phyloP scores from a whole-genome alignment of 805 yeast genomes.

The Vanderwaltozyma polyspora region DNA sequence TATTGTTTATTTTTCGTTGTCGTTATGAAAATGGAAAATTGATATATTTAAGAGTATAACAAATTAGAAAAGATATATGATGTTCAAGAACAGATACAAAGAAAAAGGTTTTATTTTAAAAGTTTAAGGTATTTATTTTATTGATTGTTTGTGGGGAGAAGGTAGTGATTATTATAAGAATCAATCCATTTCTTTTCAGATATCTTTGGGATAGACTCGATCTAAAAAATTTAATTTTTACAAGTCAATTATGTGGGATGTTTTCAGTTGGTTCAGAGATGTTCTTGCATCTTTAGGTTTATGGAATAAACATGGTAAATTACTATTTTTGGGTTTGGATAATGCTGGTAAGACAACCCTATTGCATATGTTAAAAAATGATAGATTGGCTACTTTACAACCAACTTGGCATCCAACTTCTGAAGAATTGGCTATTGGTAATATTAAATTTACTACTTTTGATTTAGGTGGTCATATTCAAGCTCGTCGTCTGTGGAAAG shows the following conservation, averaged over 20 bases:
- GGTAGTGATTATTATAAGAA: no score
- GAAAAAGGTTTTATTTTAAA: no score
- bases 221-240: no score
- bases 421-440: constrained; percentile 94
- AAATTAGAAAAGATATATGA: no score
- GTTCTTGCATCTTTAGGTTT: constrained; percentile 68
- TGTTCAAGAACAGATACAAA: no score
- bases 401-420: constrained; percentile 99
- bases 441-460: constrained; percentile 92
- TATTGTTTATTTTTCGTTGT: no score
- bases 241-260: constrained; percentile 19
- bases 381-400: constrained; percentile 92
- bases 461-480: constrained; percentile 98
- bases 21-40: no score
- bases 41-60: no score
- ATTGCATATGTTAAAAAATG: constrained; percentile 80
- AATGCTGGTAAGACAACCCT: constrained; percentile 96
- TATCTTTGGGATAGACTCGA: no score
- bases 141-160: no score
- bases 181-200: no score
- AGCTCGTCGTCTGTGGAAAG: constrained; percentile 99
- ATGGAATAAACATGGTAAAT: constrained; percentile 92
- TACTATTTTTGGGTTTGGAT: constrained; percentile 90
- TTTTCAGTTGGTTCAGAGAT: constrained; percentile 44
- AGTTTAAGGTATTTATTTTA: no score